Percentiles rank a stretch among this genome's conserved stretches.
These are phyloP conservation scores for Diplogelasinospora grovesii DNA, from an alignment of 495 filamentous ascomycete genomes.

Conservation along the genomic window DNA sequence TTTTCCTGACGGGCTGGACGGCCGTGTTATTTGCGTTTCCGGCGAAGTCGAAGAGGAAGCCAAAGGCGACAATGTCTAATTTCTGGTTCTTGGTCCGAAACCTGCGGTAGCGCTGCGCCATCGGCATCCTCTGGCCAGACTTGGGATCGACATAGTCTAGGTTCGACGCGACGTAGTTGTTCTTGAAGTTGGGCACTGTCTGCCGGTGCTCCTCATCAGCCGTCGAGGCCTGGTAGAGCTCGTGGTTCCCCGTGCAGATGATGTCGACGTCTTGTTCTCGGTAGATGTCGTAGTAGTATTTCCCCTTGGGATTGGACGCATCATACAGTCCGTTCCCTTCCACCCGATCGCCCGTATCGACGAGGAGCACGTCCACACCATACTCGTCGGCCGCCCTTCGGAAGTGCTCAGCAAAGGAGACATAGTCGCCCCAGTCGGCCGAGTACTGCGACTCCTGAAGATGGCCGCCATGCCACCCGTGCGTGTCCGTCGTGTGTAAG, in stretches of 20 bases:
- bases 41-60: slow-evolving; percentile 90
- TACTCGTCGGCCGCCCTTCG: slow-evolving; percentile 66
- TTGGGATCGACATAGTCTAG: slow-evolving; percentile 76
- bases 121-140: slow-evolving; percentile 60
- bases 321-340: slow-evolving; percentile 98
- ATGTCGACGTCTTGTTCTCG: slow-evolving; percentile 76
- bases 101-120: slow-evolving; percentile 76
- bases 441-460: slow-evolving; percentile 90
- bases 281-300: slow-evolving; percentile 81
- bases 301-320: slow-evolving; percentile 75
- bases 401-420: slow-evolving; percentile 84
- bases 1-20: slow-evolving; percentile 69
- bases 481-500: slow-evolving; percentile 87
- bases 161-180: slow-evolving; percentile 80
- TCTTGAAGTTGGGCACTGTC: slow-evolving; percentile 72
- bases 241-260: slow-evolving; percentile 88
- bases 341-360: slow-evolving; percentile 91
- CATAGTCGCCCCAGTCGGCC: slow-evolving; percentile 96
- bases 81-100: slow-evolving; percentile 85
- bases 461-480: slow-evolving; percentile 95
- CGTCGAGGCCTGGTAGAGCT: slow-evolving; percentile 77
- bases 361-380: slow-evolving; percentile 75
- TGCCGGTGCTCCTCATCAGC: slow-evolving; percentile 67
- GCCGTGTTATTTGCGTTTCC: slow-evolving; percentile 84
- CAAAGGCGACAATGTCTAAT: slow-evolving; percentile 78